These are phyloP conservation scores for Nothophytophthora sp. DNA, from an alignment of 352 stramenopile genomes.

Conservation along the genomic window DNA sequence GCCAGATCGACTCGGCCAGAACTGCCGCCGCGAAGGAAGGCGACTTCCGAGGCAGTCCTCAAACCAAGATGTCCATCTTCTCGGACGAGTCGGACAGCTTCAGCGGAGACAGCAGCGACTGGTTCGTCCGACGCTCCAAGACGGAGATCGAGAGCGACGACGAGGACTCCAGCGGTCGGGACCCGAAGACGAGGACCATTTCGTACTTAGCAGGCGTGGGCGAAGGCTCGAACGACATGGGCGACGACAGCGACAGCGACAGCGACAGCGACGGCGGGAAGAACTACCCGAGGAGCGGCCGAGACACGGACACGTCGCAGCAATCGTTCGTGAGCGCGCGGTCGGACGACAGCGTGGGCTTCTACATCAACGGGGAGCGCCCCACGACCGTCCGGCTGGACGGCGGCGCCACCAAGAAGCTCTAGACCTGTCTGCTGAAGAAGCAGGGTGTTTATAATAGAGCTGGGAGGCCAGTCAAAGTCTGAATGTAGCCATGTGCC, in stretches of 20 bases:
- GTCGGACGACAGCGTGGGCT: constrained; percentile 61
- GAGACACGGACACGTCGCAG: constrained; percentile 41
- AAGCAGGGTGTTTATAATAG: constrained; percentile 37
- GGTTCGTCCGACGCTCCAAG: constrained; percentile 49
- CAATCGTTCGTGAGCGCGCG: constrained; percentile 58
- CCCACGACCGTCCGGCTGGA: background rate
- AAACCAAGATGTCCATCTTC: constrained; percentile 46
- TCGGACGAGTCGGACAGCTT: constrained; percentile 45
- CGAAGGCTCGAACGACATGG: constrained; percentile 13
- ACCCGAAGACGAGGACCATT: constrained; percentile 5
- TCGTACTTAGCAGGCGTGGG: constrained; percentile 1
- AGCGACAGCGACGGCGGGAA: constrained; percentile 27
- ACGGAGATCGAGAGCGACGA: constrained; percentile 27
- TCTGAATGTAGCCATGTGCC: too few relatives aligned
- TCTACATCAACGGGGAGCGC: constrained; percentile 32
- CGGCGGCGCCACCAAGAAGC: background rate
- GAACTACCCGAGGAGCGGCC: constrained; percentile 22
- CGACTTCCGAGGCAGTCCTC: constrained; percentile 24
- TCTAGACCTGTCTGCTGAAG: constrained; percentile 17
- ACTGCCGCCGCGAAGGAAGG: constrained; percentile 4
- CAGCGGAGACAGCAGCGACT: constrained; percentile 36
- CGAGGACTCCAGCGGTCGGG: background rate
- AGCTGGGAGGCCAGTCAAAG: constrained; percentile 22
- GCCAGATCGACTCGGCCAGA: constrained; percentile 3
- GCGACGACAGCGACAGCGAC: constrained; percentile 32